phyloP scores from a whole-genome alignment of 305 asterid genomes.

The Fraxinus angustifolia region DNA sequence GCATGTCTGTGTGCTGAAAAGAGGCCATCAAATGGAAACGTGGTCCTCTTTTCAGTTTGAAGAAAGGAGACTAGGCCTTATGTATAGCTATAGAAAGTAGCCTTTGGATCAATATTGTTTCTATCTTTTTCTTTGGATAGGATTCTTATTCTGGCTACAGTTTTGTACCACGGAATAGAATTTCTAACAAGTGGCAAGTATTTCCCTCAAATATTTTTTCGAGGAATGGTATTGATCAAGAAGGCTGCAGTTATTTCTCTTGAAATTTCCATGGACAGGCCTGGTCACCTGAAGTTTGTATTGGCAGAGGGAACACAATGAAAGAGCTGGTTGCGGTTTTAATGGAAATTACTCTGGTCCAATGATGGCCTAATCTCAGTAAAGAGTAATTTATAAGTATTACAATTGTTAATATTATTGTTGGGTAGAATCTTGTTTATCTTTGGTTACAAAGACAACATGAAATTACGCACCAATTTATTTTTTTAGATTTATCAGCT shows the following conservation, averaged over 20 bases:
- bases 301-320: neutral
- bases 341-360: neutral
- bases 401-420: neutral
- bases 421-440: neutral
- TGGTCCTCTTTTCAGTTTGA: neutral
- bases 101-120: neutral
- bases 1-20: neutral
- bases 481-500: neutral
- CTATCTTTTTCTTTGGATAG: neutral
- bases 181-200: neutral
- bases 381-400: neutral
- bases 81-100: neutral
- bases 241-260: neutral
- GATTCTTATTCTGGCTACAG: neutral
- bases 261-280: neutral
- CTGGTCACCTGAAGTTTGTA: neutral
- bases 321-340: neutral
- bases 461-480: neutral
- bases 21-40: neutral
- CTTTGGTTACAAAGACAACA: neutral
- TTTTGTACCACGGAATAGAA: neutral
- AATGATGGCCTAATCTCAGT: neutral
- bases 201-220: neutral
- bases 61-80: neutral
- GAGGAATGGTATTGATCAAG: neutral